Percentiles rank a stretch among this genome's conserved stretches.
Conservation (phyloP, 352 stramenopile species). For the Aphanomyces invadans region DNA sequence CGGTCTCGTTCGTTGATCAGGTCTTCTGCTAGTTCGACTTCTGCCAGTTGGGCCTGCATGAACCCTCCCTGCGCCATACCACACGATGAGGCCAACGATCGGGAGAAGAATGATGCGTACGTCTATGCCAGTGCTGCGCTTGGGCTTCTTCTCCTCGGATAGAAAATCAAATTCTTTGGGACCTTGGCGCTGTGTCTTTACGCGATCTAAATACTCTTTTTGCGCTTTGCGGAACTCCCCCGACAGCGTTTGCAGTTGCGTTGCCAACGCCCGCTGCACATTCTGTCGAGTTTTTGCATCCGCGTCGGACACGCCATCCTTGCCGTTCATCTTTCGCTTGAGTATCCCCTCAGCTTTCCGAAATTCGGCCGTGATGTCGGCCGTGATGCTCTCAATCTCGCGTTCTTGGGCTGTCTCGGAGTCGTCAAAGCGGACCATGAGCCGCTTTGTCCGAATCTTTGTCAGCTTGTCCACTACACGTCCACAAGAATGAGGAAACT, state of each 20-base stretch:
- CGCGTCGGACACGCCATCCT: constrained; percentile 60
- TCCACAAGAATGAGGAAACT: no score
- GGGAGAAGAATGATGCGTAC: constrained; percentile 21
- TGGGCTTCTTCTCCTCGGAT: constrained; percentile 48
- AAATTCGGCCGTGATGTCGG: constrained; percentile 78
- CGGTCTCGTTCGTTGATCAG: constrained; percentile 93
- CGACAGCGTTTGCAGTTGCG: constrained; percentile 95
- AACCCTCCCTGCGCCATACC: constrained; percentile 62
- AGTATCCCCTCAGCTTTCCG: constrained; percentile 66
- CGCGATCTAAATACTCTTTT: constrained; percentile 94
- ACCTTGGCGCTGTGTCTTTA: constrained; percentile 97
- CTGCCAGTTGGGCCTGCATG: constrained; percentile 90
- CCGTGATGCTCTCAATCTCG: constrained; percentile 73
- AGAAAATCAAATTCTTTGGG: constrained; percentile 88
- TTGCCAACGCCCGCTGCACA: constrained; percentile 87
- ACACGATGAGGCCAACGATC: constrained; percentile 27
- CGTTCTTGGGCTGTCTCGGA: constrained; percentile 80
- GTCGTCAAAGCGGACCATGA: constrained; percentile 83
- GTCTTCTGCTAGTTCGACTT: constrained; percentile 94
- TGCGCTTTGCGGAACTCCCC: constrained; percentile 96
- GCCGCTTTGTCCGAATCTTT: constrained; percentile 74
- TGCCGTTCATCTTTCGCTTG: constrained; percentile 52
- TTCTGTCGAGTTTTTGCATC: constrained; percentile 82
- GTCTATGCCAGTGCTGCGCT: constrained; percentile 49
- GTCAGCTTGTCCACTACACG: constrained; percentile 69